Base-by-base conservation (phyloP, 1,284 basidiomycete species). In the Cryptococcus depauperatus region DNA sequence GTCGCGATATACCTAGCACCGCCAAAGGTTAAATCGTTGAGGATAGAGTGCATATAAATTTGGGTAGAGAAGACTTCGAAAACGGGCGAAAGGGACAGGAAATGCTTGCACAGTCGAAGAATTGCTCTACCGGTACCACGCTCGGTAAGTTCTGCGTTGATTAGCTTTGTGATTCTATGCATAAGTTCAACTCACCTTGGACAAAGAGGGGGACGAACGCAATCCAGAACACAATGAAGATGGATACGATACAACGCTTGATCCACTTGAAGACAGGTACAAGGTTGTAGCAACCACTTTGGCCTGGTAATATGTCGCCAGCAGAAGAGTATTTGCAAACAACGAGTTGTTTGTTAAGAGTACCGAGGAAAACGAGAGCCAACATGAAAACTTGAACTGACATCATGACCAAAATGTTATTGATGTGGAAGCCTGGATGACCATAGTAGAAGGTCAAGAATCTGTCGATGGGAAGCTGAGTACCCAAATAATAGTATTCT, bases 371-470 rank as follows among this genome's bases (percentile, higher is more conserved):
- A 32, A 92, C 82, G 77, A 96, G 83, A 80, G 67, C 43, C 34
- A 90, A 72, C 65, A 95, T 79, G 77, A 96, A 93, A 47, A 91
- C 74, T 71, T 95, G 91, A 35, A 96, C 87, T 41, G 91, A 90
- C 57, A 91, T 72, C 62, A 96, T 95, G 69, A 96, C 85, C 64
- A 98, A 77, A 77, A 97, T 97, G 72, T 99, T 99, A 79, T 99
- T 97, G 75, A 98, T 92, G 69, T 97, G 92, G 84, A 99, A 99
- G 55, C 93, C 95, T 41, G 95, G 93, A 73, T 98, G 93, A 41
- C 89, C 93, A 69, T 98, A 98, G 77, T 98, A 98, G 79, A 97
- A 98, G 43, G 93, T 97, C 66, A 98, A 75, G 84, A 98, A 98
- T 43, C 95, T 84, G 69, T 98, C 95, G 68, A 96, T 83, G 33